Percentiles rank a stretch among this genome's conserved stretches.
Conservation (phyloP, 2,329 filamentous ascomycete species). For the Cercospora beticola region DNA sequence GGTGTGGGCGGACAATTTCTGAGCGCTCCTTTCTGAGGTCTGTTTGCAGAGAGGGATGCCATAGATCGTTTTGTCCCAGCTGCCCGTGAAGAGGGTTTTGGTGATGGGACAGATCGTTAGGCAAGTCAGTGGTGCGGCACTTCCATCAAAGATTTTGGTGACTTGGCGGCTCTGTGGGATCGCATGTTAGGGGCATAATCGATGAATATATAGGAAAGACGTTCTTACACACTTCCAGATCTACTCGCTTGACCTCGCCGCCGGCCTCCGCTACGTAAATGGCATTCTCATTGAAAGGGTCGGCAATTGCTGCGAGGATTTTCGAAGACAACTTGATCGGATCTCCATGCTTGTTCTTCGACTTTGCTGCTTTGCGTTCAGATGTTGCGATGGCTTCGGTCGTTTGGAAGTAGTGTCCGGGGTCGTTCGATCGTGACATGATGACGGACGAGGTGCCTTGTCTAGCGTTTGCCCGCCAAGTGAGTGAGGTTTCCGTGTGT, state of each 20-base stretch:
- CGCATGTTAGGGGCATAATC: neutral
- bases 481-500: neutral
- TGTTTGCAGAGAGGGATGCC: constrained; percentile 53
- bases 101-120: constrained; percentile 60
- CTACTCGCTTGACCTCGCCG: constrained; percentile 72
- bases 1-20: constrained; percentile 59
- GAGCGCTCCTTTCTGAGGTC: neutral
- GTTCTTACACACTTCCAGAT: constrained; percentile 67
- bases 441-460: neutral
- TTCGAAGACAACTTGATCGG: constrained; percentile 83
- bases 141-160: constrained; percentile 63
- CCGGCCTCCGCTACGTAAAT: constrained; percentile 84
- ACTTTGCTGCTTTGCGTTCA: constrained; percentile 66
- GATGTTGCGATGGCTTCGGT: constrained; percentile 58
- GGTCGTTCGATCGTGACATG: constrained; percentile 69
- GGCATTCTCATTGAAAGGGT: constrained; percentile 58
- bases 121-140: constrained; percentile 76
- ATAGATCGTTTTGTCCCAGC: constrained; percentile 93
- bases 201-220: neutral
- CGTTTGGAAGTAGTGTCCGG: constrained; percentile 88
- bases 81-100: constrained; percentile 74
- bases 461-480: neutral
- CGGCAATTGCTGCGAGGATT: constrained; percentile 70
- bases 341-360: constrained; percentile 79
- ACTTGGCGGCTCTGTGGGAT: constrained; percentile 46